A percentile compares a stretch with the other conserved stretches of the same genome.
Evolutionary conservation across 1,139 yeast species (phyloP).

Genomic region (Lodderomyces elongisporus): DNA sequence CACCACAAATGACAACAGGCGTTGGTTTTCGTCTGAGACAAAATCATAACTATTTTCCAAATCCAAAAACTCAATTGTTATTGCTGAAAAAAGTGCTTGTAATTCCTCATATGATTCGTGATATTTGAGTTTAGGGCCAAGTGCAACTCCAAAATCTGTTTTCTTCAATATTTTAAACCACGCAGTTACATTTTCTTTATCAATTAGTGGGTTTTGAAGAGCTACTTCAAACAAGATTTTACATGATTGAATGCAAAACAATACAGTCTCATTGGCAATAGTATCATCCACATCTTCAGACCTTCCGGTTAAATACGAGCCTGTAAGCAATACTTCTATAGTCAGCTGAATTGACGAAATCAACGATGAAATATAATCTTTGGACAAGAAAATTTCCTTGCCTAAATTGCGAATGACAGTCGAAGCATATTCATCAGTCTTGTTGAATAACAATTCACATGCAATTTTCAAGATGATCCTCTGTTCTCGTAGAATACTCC

Average conservation of each 20-base stretch:
- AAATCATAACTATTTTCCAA: conserved; percentile 42
- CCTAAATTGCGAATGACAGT: conserved; percentile 35
- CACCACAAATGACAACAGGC: conserved; percentile 32
- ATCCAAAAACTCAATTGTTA: conserved; percentile 50
- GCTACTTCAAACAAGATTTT: conserved; percentile 43
- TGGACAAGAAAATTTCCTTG: conserved; percentile 29
- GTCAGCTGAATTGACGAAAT: conserved; percentile 15
- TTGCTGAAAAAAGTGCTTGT: conserved; percentile 44
- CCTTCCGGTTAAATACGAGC: conserved; percentile 13
- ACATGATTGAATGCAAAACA: conserved; percentile 35
- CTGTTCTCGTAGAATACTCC: conserved; percentile 42
- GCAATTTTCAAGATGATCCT: conserved; percentile 40
- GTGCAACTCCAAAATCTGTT: conserved; percentile 32
- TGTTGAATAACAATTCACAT: conserved; percentile 32
- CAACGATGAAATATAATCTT: conserved; percentile 20
- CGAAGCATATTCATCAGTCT: conserved; percentile 27
- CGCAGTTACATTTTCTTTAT: conserved; percentile 25
- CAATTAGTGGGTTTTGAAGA: conserved; percentile 28
- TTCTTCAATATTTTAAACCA: conserved; percentile 58
- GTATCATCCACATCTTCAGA: conserved; percentile 20
- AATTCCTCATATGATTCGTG: conserved; percentile 37
- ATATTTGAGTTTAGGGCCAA: conserved; percentile 25
- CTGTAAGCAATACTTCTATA: conserved; percentile 6
- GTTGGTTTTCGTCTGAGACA: conserved; percentile 25
- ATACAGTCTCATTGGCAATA: conserved; percentile 29